Evolutionary conservation across 2,329 filamentous ascomycete genomes (phyloP).

Genomic region (Apiospora kogelbergensis): DNA sequence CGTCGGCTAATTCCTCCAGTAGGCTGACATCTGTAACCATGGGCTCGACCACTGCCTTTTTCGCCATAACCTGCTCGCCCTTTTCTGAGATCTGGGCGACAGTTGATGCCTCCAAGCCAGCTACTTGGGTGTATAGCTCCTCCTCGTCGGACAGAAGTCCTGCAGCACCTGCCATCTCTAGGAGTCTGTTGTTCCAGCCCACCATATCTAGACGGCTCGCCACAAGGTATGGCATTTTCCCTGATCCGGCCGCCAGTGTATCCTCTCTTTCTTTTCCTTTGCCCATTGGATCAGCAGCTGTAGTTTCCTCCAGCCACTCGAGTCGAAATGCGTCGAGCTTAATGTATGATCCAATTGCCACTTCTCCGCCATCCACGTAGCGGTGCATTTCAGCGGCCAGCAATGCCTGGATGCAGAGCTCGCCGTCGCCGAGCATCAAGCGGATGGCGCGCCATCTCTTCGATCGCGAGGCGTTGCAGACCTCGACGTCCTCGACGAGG

Average conservation of each 20-base stretch:
- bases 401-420: slow-evolving; percentile 55
- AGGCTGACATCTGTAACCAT: slow-evolving; percentile 12
- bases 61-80: no score
- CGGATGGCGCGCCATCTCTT: slow-evolving; percentile 44
- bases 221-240: slow-evolving; percentile 43
- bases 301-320: slow-evolving; percentile 21
- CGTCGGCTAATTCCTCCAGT: slow-evolving; percentile 20
- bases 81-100: background rate
- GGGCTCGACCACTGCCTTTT: background rate
- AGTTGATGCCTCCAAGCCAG: background rate
- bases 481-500: slow-evolving; percentile 47
- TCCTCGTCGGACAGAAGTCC: background rate
- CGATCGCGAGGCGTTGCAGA: slow-evolving; percentile 33
- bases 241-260: slow-evolving; percentile 1
- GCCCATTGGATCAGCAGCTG: background rate
- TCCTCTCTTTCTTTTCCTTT: background rate
- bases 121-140: background rate
- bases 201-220: slow-evolving; percentile 45
- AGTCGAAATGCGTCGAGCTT: slow-evolving; percentile 43
- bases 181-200: slow-evolving; percentile 48
- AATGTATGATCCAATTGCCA: slow-evolving; percentile 50
- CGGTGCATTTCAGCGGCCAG: slow-evolving; percentile 46
- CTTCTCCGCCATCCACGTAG: slow-evolving; percentile 44
- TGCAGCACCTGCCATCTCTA: slow-evolving; percentile 24
- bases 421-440: slow-evolving; percentile 52